phyloP scores from a whole-genome alignment of 1,284 basidiomycete species.

The Ustilago esculenta region DNA sequence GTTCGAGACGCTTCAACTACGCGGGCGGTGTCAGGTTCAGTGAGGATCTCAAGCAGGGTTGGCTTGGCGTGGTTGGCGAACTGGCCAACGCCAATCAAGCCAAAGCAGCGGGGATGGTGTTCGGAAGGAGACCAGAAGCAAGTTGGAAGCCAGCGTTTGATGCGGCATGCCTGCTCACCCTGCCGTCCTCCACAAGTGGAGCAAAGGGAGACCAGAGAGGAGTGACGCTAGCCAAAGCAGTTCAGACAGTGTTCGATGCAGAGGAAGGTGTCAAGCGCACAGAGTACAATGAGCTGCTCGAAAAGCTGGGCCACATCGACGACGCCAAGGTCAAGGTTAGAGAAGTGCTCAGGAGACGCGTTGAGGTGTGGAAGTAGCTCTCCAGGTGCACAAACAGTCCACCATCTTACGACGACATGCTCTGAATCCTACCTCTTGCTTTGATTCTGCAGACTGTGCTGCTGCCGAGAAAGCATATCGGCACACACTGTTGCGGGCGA shows the following conservation, averaged over 20 bases:
- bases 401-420: too few species aligned
- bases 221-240: constrained; percentile 26
- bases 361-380: constrained; percentile 39
- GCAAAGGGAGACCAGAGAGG: neutral
- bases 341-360: constrained; percentile 25
- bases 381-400: neutral
- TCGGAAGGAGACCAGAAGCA: constrained; percentile 49
- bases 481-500: neutral
- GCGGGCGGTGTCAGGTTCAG: constrained; percentile 34
- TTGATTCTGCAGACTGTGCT: too few species aligned
- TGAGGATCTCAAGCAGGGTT: constrained; percentile 50
- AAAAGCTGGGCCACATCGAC: constrained; percentile 17
- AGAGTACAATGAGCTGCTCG: constrained; percentile 14
- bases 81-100: neutral
- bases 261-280: constrained; percentile 3
- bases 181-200: constrained; percentile 9
- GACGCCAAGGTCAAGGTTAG: constrained; percentile 22
- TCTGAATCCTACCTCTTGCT: too few species aligned
- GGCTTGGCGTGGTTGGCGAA: constrained; percentile 54
- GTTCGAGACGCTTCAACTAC: constrained; percentile 25
- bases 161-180: constrained; percentile 12
- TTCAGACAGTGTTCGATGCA: constrained; percentile 27
- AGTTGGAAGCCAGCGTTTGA: constrained; percentile 43
- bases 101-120: neutral
- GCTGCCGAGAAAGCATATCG: too few species aligned